Evolutionary conservation across 2,329 filamentous ascomycete species (phyloP).

Genomic region (Fusarium virguliforme): DNA sequence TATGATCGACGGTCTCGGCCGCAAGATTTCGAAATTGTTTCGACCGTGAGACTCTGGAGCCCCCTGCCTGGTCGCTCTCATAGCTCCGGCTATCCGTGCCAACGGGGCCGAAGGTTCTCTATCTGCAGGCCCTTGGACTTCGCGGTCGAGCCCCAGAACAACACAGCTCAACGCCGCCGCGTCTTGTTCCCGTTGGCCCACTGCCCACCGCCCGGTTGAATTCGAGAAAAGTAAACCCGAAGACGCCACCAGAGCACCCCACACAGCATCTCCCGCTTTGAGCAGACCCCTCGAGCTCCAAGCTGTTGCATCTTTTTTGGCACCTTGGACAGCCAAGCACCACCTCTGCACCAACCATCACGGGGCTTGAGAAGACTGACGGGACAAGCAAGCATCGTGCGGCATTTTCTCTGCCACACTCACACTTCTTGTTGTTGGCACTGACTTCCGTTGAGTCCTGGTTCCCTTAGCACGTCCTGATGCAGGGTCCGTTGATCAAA

Average conservation of each 20-base stretch:
- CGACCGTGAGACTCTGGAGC: slow-evolving; percentile 25
- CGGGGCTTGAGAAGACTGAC: slow-evolving; percentile 13
- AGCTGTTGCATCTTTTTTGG: slow-evolving; percentile 7
- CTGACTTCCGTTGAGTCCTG: slow-evolving; percentile 31
- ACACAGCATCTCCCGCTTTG: slow-evolving; percentile 16
- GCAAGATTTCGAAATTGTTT: slow-evolving; percentile 18
- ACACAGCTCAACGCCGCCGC: slow-evolving; percentile 34
- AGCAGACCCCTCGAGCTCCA: slow-evolving; percentile 15
- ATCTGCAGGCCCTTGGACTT: slow-evolving; percentile 14
- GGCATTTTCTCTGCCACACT: slow-evolving; percentile 39
- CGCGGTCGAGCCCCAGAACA: slow-evolving; percentile 36
- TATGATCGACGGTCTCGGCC: slow-evolving; percentile 42
- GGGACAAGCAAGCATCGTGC: slow-evolving; percentile 21
- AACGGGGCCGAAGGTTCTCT: slow-evolving; percentile 13
- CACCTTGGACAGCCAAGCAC: slow-evolving; percentile 14
- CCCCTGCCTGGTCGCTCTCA: slow-evolving; percentile 21
- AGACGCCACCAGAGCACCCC: slow-evolving; percentile 10
- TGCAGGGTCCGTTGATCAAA: slow-evolving; percentile 47
- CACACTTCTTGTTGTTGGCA: slow-evolving; percentile 1
- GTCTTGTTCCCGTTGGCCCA: slow-evolving; percentile 33
- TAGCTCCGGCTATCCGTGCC: slow-evolving; percentile 13
- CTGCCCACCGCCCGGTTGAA: slow-evolving; percentile 28
- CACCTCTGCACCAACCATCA: slow-evolving; percentile 30
- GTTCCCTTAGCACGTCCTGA: slow-evolving; percentile 35
- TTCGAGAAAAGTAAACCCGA: slow-evolving; percentile 17